Conservation (phyloP, 495 filamentous ascomycete genomes). For the Neurospora sp. region DNA sequence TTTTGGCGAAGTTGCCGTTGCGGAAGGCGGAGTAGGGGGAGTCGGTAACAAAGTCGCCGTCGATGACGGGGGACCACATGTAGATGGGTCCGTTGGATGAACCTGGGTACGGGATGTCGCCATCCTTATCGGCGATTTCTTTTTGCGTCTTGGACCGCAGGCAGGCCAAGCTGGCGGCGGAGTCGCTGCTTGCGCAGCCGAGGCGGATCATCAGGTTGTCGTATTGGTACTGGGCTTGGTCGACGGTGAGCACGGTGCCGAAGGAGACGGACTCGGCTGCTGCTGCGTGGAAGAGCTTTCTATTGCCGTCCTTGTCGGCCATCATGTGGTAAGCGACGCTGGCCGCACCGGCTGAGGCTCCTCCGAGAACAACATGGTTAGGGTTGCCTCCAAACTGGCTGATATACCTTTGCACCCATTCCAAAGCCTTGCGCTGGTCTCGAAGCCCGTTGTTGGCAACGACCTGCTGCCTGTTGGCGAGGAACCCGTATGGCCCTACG, state of each 20-base stretch:
- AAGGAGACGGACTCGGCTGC: slow-evolving; percentile 60
- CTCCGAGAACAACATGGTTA: slow-evolving; percentile 54
- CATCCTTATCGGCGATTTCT: slow-evolving; percentile 43
- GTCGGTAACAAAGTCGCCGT: slow-evolving; percentile 47
- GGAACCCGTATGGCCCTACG: slow-evolving; percentile 60
- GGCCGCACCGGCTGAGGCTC: slow-evolving; percentile 55
- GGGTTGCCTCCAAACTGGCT: slow-evolving; percentile 62
- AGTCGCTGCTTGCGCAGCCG: slow-evolving; percentile 33
- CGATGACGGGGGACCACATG: slow-evolving; percentile 47
- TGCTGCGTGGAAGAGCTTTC: slow-evolving; percentile 48
- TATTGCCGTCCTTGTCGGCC: slow-evolving; percentile 34
- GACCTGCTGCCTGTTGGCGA: slow-evolving; percentile 47
- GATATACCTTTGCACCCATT: slow-evolving; percentile 59
- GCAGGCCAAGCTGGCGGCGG: slow-evolving; percentile 43
- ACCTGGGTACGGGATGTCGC: slow-evolving; percentile 44
- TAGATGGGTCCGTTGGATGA: slow-evolving; percentile 31
- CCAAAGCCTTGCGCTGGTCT: slow-evolving; percentile 54
- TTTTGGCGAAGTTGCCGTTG: slow-evolving; percentile 49
- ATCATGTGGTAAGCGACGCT: slow-evolving; percentile 53
- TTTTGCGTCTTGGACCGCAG: slow-evolving; percentile 41
- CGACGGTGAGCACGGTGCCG: slow-evolving; percentile 45
- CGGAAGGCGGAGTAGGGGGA: slow-evolving; percentile 50
- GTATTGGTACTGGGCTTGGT: slow-evolving; percentile 56
- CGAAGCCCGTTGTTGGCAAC: slow-evolving; percentile 56
- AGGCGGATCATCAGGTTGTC: slow-evolving; percentile 48